These are phyloP conservation scores for Podaxis rugospora DNA, from an alignment of 768 basidiomycete species.

Conservation along the genomic window DNA sequence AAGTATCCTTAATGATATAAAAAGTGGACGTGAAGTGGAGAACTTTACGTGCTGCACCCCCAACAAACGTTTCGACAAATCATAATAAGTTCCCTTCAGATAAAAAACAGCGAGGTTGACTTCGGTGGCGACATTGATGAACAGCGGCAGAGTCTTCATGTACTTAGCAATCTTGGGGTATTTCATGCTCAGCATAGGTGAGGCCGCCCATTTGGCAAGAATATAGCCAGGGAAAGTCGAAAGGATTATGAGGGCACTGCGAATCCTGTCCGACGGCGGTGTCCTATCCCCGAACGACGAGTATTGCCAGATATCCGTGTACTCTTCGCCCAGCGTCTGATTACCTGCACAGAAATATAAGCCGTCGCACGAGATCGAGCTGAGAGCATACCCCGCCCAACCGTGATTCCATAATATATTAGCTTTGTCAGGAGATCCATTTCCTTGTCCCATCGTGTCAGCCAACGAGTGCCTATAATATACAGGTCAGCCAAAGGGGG, in stretches of 20 bases:
- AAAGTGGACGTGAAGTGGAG: neutral
- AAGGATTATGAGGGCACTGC: constrained; percentile 57
- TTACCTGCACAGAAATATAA: constrained; percentile 39
- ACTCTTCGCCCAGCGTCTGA: constrained; percentile 89
- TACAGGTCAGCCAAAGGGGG: constrained; percentile 5
- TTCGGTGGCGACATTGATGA: constrained; percentile 57
- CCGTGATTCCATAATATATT: constrained; percentile 70
- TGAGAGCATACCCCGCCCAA: constrained; percentile 56
- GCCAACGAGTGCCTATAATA: constrained; percentile 67
- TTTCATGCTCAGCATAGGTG: constrained; percentile 30
- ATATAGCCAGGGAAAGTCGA: constrained; percentile 64
- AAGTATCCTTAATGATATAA: neutral
- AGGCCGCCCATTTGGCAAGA: constrained; percentile 43
- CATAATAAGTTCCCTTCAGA: constrained; percentile 75
- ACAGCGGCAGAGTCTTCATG: constrained; percentile 39
- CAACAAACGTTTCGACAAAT: constrained; percentile 60
- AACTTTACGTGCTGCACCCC: constrained; percentile 61
- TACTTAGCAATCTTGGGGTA: constrained; percentile 29
- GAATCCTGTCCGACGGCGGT: constrained; percentile 41
- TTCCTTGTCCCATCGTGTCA: constrained; percentile 79
- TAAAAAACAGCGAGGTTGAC: constrained; percentile 81
- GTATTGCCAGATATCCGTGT: constrained; percentile 80
- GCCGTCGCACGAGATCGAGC: neutral
- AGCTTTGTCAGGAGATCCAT: constrained; percentile 65
- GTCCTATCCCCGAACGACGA: constrained; percentile 33